Percentiles rank a stretch among this genome's conserved stretches.
Evolutionary conservation across 768 basidiomycete genomes (phyloP).

Genomic region (Rickenella mellea): DNA sequence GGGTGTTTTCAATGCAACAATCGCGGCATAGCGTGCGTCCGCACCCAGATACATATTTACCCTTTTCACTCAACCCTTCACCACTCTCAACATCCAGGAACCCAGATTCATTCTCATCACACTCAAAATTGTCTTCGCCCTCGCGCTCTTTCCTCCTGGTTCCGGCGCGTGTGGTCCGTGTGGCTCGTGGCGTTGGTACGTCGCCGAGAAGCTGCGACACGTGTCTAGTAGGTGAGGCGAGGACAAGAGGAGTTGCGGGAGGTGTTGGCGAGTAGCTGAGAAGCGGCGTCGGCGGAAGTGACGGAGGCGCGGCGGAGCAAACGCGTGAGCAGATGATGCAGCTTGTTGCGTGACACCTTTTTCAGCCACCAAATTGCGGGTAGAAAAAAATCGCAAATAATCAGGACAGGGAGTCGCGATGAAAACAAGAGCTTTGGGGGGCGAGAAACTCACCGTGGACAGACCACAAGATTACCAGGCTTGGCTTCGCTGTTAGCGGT

Average conservation of each 20-base stretch:
- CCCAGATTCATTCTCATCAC: neutral
- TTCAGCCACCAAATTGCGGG: neutral
- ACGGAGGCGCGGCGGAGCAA: neutral
- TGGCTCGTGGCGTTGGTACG: neutral
- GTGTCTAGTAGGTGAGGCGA: too few species aligned
- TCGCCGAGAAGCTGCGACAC: neutral
- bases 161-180: neutral
- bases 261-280: neutral
- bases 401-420: too few species aligned
- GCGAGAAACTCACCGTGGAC: neutral
- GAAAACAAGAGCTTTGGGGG: too few species aligned
- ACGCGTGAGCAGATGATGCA: neutral
- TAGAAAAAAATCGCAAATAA: neutral
- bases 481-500: neutral
- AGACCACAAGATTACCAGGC: neutral
- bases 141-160: neutral
- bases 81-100: neutral
- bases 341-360: neutral
- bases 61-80: neutral
- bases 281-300: neutral
- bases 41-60: neutral
- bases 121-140: neutral
- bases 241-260: neutral
- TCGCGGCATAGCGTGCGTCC: neutral
- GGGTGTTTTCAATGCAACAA: neutral